Percentiles rank a stretch among this genome's conserved stretches.
Evolutionary conservation across 2,329 filamentous ascomycete genomes (phyloP).

Genomic region (Aspergillus tubingensis): DNA sequence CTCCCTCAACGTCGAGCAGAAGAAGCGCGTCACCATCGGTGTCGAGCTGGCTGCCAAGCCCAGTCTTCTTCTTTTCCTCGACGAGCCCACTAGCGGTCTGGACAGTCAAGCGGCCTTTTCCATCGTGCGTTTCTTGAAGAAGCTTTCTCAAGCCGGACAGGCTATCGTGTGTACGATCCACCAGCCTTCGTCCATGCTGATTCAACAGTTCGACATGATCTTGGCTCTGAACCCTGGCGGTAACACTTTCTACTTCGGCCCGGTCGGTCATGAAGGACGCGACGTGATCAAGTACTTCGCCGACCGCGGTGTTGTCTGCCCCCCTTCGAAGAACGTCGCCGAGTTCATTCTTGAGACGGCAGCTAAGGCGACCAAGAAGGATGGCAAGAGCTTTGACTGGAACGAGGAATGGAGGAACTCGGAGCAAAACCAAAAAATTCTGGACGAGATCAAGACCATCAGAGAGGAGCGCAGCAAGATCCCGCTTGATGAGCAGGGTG

Average conservation of each 20-base stretch:
- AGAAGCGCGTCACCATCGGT: constrained; percentile 72
- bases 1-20: constrained; percentile 67
- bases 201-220: constrained; percentile 74
- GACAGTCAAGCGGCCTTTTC: constrained; percentile 70
- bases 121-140: constrained; percentile 69
- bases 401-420: constrained; percentile 73
- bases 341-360: constrained; percentile 69
- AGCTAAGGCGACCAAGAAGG: constrained; percentile 56
- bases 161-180: constrained; percentile 75
- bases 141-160: constrained; percentile 66
- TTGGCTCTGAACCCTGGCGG: constrained; percentile 68
- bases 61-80: constrained; percentile 67
- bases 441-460: constrained; percentile 67
- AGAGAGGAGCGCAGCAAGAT: constrained; percentile 58
- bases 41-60: constrained; percentile 73
- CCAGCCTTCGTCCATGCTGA: constrained; percentile 68
- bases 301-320: constrained; percentile 65
- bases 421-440: constrained; percentile 58
- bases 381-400: constrained; percentile 67
- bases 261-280: constrained; percentile 66
- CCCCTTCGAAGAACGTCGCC: constrained; percentile 65
- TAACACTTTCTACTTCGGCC: constrained; percentile 73
- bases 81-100: constrained; percentile 71
- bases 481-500: constrained; percentile 44
- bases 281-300: constrained; percentile 69